Percentiles rank a stretch among this genome's conserved stretches.
phyloP scores from a whole-genome alignment of 331 rosid species.

The Phaseolus coccineus region DNA sequence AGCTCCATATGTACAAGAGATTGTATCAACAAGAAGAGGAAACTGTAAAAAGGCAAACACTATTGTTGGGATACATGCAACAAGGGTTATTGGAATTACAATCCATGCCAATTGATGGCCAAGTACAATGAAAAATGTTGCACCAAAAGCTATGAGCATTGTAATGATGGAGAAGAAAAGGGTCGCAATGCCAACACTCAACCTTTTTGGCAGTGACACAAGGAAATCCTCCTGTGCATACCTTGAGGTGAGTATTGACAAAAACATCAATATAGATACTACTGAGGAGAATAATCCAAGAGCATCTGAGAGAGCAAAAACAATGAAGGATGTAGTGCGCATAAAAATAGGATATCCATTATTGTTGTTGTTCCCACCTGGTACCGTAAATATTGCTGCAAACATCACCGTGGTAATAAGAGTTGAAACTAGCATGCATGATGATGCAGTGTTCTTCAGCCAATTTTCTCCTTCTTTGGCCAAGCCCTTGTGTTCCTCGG shows the following conservation, averaged over 20 bases:
- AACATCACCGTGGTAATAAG: conserved; percentile 53
- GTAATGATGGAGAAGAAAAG: conserved; percentile 40
- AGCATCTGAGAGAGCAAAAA: conserved; percentile 39
- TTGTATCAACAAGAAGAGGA: conserved; percentile 40
- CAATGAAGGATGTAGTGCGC: neutral
- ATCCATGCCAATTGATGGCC: conserved; percentile 41
- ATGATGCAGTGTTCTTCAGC: conserved; percentile 53
- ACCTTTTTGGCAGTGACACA: conserved; percentile 34
- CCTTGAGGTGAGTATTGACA: conserved; percentile 41
- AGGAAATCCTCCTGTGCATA: conserved; percentile 38
- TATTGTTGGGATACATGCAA: conserved; percentile 32
- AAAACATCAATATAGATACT: conserved; percentile 34
- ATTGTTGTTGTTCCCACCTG: conserved; percentile 45
- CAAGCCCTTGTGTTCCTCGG: conserved; percentile 27
- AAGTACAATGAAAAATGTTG: conserved; percentile 38
- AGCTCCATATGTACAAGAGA: conserved; percentile 33
- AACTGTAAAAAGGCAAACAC: conserved; percentile 40
- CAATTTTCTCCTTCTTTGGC: conserved; percentile 48
- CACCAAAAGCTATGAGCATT: conserved; percentile 41
- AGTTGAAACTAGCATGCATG: conserved; percentile 48
- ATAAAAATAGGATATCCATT: conserved; percentile 31
- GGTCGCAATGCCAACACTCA: conserved; percentile 33
- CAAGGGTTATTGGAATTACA: conserved; percentile 31
- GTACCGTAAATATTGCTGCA: conserved; percentile 44
- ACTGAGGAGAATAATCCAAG: conserved; percentile 36